Base-by-base conservation (phyloP, 2,329 filamentous ascomycete species). In the Pyrenochaeta sp. region DNA sequence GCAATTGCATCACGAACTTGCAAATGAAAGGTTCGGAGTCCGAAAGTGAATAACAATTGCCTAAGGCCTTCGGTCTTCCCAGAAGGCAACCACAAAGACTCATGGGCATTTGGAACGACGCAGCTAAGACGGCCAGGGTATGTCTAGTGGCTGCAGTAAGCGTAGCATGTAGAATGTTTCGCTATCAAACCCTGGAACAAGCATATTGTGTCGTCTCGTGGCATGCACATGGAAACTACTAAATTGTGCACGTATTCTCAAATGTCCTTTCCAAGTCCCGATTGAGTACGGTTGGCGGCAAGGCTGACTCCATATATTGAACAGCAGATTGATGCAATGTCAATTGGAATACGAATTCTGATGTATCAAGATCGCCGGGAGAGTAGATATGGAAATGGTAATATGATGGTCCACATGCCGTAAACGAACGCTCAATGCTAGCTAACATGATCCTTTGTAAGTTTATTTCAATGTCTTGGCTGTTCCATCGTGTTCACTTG, bases 401-500 rank as follows among this genome's bases (percentile, higher is more conserved):
- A 27, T 27, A 9, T 9, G 9, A 27, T 27, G 9, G 4, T 27
- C 23, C 23, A 5, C 4, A 27, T 17, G 33, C 33, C 9, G 33
- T n/a, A 36, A 17, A 36, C n/a, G 7, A 20, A 27, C 37, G 37
- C 17, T 21, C 37, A 40, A 7, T 10, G 12, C 37, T 21, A 27
- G 11, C 18, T 17, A 15, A n/a, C 6, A 10, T 40, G 37, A n/a
- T 18, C 18, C 36, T 9, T 11, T 15, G 39, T 27, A 29, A n/a
- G 5, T 6, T 35, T 14, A 51, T 49, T 44, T 54, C 15, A 35
- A 32, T 23, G 52, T 58, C 40, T 65, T 70, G 1, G 67, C 48
- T n/a, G 56, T 45, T 11, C 56, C 62, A 35, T 57, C 58, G 36
- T 72, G 71, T 37, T 71, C 64, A 31, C 58, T 62, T 17, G 72